Base-by-base conservation (phyloP, 371 early-diverging fungal genomes). In the Circinella umbellata region DNA sequence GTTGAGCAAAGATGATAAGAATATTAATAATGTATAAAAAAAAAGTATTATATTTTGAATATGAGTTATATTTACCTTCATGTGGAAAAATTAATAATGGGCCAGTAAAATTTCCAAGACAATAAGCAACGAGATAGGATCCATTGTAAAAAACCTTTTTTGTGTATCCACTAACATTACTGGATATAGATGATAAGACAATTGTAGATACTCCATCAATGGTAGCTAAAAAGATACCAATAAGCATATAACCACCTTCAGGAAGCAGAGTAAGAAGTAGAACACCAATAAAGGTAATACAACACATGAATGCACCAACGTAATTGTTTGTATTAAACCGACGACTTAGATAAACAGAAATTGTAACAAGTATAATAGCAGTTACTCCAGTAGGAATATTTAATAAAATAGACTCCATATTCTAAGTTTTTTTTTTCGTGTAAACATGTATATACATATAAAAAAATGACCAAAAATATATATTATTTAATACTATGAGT, bases 211-310 rank as follows among this genome's bases (percentile, higher is more conserved):
- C 54, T 38, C 66, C 69, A 17, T 14, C 51, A 35, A 66, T 18
- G 55, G 68, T 68, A 15, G 70, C 38, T 3, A 76, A 38, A 48
- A 73, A 73, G 4, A 73, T 59, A 0, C 78, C 78, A 42, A 70
- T 35, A 3, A 78, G 67, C 49, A 73, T 73, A 10, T 15, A 55
- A 11, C 48, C 66, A 4, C 64, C 61, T 27, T 55, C 49, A 4
- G 79, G 76, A 27, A 79, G 64, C 7, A 74, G 70, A 4, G 63
- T 14, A 18, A 79, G 63, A 13, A 79, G 55, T 0, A 79, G 63
- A n/a, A 76, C 35, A n/a, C 76, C 79, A 17, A 79, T 11, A 9
- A 72, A 63, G 36, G 72, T 59, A 53, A 72, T 42, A 15, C 38
- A 4, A 59, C 66, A 62, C 11, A 68, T 54, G 1, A 35, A 48